Conservation (phyloP, 1,284 basidiomycete genomes). For the Ustilago vetiveriae region DNA sequence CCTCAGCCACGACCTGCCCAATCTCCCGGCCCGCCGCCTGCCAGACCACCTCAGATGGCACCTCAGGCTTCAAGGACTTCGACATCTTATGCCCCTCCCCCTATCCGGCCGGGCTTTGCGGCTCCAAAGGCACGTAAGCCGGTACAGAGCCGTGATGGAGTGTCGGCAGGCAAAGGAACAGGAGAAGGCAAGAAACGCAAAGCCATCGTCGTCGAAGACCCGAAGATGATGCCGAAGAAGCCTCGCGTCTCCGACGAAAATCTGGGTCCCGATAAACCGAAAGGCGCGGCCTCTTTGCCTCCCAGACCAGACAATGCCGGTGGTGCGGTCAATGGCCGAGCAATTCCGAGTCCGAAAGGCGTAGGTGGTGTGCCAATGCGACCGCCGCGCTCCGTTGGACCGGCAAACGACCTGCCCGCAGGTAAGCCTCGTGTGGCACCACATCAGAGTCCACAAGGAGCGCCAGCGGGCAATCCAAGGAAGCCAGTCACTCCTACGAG, state of each 20-base stretch:
- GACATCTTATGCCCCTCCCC: constrained; percentile 22
- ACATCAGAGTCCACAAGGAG: constrained; percentile 16
- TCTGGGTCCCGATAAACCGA: constrained; percentile 5
- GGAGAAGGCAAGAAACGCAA: constrained; percentile 40
- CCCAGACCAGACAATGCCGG: background rate
- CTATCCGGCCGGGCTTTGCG: background rate
- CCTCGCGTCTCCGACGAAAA: constrained; percentile 23
- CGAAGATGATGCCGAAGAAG: constrained; percentile 25
- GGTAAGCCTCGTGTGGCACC: constrained; percentile 18
- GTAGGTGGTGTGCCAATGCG: constrained; percentile 6
- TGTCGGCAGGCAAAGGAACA: background rate
- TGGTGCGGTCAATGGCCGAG: constrained; percentile 6
- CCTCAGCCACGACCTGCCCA: constrained; percentile 6
- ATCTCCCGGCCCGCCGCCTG: constrained; percentile 11
- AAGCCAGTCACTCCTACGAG: constrained; percentile 23
- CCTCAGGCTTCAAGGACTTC: background rate
- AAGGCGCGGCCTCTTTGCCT: background rate
- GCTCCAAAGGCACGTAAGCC: background rate
- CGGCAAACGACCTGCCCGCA: constrained; percentile 17
- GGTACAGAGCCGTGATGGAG: constrained; percentile 9
- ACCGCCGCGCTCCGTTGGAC: constrained; percentile 9
- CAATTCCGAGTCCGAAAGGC: constrained; percentile 1
- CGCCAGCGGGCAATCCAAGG: constrained; percentile 6
- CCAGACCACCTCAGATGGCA: constrained; percentile 13
- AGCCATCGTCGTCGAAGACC: constrained; percentile 30